Evolutionary conservation across 2,329 filamentous ascomycete species (phyloP).

Genomic region (Nemania sp.): DNA sequence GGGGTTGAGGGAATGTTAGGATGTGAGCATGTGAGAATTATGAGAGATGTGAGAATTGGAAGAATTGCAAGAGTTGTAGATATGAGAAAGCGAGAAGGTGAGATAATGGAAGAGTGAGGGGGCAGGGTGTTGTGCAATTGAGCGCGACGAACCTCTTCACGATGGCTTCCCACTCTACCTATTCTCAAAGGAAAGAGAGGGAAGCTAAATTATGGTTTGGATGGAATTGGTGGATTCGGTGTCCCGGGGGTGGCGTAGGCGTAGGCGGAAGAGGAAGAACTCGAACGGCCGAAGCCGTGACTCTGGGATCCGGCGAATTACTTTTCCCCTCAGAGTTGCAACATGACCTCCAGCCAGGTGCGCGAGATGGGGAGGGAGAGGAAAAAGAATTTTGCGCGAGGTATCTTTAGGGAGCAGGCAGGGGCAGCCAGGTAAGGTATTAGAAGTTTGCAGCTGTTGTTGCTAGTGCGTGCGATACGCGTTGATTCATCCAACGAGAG

Average conservation of each 20-base stretch:
- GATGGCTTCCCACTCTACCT: conserved; percentile 2
- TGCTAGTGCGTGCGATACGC: too few species aligned
- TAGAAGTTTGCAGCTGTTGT: not conserved
- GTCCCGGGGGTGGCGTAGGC: conserved; percentile 23
- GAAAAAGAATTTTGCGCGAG: conserved; percentile 40
- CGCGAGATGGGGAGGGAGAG: conserved; percentile 24
- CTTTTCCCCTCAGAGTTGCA: conserved; percentile 27
- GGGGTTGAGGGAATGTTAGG: too few species aligned
- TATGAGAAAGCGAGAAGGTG: not conserved
- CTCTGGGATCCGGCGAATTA: conserved; percentile 28
- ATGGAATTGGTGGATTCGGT: conserved; percentile 11
- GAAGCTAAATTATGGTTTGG: not conserved
- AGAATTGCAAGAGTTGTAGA: too few species aligned
- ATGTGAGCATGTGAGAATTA: too few species aligned
- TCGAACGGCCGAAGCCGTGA: conserved; percentile 24
- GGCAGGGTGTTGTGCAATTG: conserved; percentile 6
- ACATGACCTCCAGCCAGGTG: conserved; percentile 10
- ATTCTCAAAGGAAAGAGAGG: conserved; percentile 9
- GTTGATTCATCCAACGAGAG: too few species aligned
- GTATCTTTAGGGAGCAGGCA: not conserved
- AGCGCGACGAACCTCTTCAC: conserved; percentile 26
- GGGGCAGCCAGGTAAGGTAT: not conserved
- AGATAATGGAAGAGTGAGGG: not conserved
- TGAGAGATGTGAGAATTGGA: too few species aligned
- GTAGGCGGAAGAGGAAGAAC: conserved; percentile 32